Base-by-base conservation (phyloP, 1,139 yeast species). In the Sugiyamaella xylanicola region DNA sequence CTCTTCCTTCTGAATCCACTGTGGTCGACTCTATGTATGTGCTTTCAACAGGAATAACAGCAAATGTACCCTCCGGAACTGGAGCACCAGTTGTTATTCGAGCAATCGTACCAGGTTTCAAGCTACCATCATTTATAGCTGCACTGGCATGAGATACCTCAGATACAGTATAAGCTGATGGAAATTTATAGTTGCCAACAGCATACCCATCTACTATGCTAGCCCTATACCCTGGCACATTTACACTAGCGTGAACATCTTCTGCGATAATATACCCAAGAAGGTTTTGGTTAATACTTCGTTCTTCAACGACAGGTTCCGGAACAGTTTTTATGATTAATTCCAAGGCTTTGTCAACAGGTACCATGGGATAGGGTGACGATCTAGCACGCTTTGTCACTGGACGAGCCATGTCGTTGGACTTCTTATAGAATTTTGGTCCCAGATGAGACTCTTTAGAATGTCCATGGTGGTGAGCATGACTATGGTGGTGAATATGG, bases 191-290 rank as follows among this genome's bases (percentile, higher is more conserved):
- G 54, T 73, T 72, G 2, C 68, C 58, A 1, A 78, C 78, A 0
- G 83, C 83, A 59, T 79, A 79, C 0, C 83, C 83, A 61, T 79
- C 83, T 2, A 79, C 83, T 37, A 79, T 77, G 56, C 80, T 75
- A 0, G 83, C 82, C 4, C 78, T 64, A 63, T 76, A 79, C 17
- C 72, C 68, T 0, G 83, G 83, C 11, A 78, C 80, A 53, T 72
- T 65, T 0, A 68, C 61, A 0, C 71, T 67, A 0, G 82, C 68
- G 39, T 47, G 51, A 3, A 79, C 59, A 55, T 77, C 78, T 56
- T 76, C 75, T 1, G 79, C 75, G 1, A 77, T 46, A 13, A 76
- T 68, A 46, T 68, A 67, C 2, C 79, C 79, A 2, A 63, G 51
- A 0, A 61, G 51, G 3, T 53, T 52, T 1, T 74, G 63, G 1